Base-by-base conservation (phyloP, 352 stramenopile genomes). In the Phytophthora pinifolia region DNA sequence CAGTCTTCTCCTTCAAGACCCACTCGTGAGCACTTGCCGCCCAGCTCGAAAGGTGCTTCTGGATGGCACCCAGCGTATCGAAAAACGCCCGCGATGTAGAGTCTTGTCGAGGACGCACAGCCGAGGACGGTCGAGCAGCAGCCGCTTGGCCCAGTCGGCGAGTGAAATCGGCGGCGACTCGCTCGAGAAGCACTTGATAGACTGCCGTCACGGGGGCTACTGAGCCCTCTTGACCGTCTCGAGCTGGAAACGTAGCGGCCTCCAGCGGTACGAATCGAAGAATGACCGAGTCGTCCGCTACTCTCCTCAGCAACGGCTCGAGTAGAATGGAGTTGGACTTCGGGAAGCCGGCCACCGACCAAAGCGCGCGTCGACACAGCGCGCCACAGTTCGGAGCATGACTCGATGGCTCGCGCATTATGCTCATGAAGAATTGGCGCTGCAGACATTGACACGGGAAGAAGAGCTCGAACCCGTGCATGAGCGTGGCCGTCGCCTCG, bases 401-500 rank as follows among this genome's bases (percentile, higher is more conserved):
- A n/a, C n/a, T n/a, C 25, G 22, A n/a, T 0, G 48, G 15, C 20
- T 68, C 59, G 9, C 54, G 55, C 25, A 86, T 54, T 17, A 66
- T 33, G 31, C 68, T 55, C 39, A 87, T 64, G 22, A 92, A 75
- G 6, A 97, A 68, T 29, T 76, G 59, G 2, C 72, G 51, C 45
- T 92, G 78, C 33, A 84, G 67, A 46, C 72, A 92, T 42, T 73
- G 67, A 15, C 78, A 94, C 9, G 90, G 77, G 37, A 96, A 95
- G 44, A 98, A 96, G 1, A 98, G 32, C 22, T 98, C 88, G 15
- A 96, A 77, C 0, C 83, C 87, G 6, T 89, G 56, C 68, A 96
- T 87, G 2, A 97, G 65, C 0, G 74, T 75, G 2, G 63, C 54
- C 4, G 82, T 73, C 0, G 83, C 82, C 38, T 90, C 77, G 7